These are phyloP conservation scores for Colletotrichum sp. DNA, from an alignment of 2,329 filamentous ascomycete genomes.

Conservation along the genomic window DNA sequence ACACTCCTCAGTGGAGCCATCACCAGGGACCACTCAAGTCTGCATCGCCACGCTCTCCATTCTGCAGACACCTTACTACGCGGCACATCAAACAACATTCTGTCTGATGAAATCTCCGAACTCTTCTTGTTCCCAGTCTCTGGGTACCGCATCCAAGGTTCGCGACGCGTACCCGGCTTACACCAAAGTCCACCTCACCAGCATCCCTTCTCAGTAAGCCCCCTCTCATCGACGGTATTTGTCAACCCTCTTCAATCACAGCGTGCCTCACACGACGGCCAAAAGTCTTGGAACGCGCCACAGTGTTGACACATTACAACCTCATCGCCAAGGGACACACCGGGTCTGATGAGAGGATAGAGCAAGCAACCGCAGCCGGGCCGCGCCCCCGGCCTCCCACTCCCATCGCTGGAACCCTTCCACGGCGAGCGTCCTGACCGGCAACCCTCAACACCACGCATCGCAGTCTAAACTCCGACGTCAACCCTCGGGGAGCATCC, in stretches of 20 bases:
- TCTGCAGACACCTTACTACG: background rate
- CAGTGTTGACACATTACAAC: background rate
- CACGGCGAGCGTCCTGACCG: background rate
- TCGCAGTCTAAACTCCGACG: background rate
- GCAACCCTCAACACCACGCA: background rate
- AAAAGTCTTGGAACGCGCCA: background rate
- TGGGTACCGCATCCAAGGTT: background rate
- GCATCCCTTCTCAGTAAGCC: background rate
- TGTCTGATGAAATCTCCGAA: background rate
- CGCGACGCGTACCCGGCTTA: background rate
- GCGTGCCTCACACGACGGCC: background rate
- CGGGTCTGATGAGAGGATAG: background rate
- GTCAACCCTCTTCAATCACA: background rate
- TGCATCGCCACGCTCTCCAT: background rate
- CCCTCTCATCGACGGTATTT: background rate
- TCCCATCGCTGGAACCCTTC: background rate
- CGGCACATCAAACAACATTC: background rate
- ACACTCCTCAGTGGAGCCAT: background rate
- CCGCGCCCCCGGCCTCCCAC: background rate
- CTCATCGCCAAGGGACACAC: background rate
- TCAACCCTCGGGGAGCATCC: background rate
- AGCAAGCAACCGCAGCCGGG: background rate
- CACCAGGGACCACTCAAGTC: rapidly evolving
- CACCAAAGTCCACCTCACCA: background rate
- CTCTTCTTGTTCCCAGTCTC: background rate